A percentile compares a stretch with the other conserved stretches of the same genome.
Evolutionary conservation across 164 flowering plant genomes (phyloP).

Genomic region (Piper betle): DNA sequence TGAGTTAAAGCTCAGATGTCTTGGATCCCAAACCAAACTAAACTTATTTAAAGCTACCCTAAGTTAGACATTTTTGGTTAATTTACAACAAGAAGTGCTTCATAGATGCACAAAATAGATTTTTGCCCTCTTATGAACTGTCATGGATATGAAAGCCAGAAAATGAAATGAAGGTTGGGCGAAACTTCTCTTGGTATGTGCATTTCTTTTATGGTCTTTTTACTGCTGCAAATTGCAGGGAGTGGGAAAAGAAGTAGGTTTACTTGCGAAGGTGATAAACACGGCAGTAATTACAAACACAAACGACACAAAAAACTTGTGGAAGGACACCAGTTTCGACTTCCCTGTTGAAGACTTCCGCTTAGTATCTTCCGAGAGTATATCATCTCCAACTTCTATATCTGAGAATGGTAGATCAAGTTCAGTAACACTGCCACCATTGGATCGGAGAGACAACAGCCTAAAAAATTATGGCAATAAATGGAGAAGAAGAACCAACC

Average conservation of each 20-base stretch:
- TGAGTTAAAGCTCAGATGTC: too few species aligned
- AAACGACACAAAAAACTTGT: conserved; percentile 6
- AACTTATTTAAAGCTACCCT: too few species aligned
- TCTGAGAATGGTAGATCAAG: conserved; percentile 14
- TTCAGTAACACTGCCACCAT: conserved; percentile 8
- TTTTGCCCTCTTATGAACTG: too few species aligned
- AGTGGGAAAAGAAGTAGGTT: conserved; percentile 84
- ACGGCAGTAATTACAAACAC: conserved; percentile 10
- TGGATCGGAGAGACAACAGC: conserved; percentile 4
- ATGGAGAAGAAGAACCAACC: conserved; percentile 7
- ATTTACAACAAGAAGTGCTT: too few species aligned
- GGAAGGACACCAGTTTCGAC: conserved; percentile 8
- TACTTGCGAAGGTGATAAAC: conserved; percentile 62
- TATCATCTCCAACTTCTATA: conserved; percentile 7
- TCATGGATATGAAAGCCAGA: too few species aligned
- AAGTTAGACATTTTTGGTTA: too few species aligned
- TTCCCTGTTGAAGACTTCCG: conserved; percentile 14
- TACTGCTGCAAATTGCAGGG: conserved; percentile 33
- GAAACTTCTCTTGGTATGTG: too few species aligned
- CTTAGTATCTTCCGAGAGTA: conserved; percentile 11
- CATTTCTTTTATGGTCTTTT: neutral
- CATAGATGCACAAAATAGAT: too few species aligned
- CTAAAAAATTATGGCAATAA: neutral
- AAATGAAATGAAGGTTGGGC: too few species aligned
- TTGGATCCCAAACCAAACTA: too few species aligned